phyloP scores from a whole-genome alignment of 2,329 filamentous ascomycete species.

The Claviceps lovelessii region DNA sequence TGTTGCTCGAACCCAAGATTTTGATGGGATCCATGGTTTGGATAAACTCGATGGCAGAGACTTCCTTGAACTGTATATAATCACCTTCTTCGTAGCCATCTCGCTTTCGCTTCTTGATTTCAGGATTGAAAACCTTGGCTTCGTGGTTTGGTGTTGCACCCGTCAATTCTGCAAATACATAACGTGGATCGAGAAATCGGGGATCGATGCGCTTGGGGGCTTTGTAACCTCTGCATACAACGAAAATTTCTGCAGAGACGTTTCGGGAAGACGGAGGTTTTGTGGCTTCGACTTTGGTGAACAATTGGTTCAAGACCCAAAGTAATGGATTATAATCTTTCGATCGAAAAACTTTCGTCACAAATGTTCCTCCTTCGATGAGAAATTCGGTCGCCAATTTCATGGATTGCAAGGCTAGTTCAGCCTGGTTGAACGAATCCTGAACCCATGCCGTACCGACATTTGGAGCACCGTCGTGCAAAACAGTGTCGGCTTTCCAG shows the following conservation, averaged over 20 bases:
- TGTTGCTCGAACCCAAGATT: constrained; percentile 76
- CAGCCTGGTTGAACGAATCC: constrained; percentile 95
- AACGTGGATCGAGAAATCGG: constrained; percentile 74
- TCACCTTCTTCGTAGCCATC: constrained; percentile 97
- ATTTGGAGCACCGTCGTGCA: constrained; percentile 95
- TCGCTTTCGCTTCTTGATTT: constrained; percentile 92
- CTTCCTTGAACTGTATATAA: constrained; percentile 81
- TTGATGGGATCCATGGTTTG: constrained; percentile 86
- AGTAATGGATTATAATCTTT: constrained; percentile 93
- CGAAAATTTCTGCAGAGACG: constrained; percentile 96
- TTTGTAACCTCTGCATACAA: constrained; percentile 90
- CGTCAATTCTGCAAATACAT: constrained; percentile 85
- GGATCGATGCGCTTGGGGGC: constrained; percentile 88
- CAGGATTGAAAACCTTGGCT: constrained; percentile 94
- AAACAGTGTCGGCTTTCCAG: constrained; percentile 87
- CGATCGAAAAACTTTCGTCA: constrained; percentile 93
- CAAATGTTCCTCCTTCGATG: constrained; percentile 76
- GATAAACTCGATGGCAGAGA: constrained; percentile 81
- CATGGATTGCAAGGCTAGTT: constrained; percentile 77
- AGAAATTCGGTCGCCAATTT: constrained; percentile 92
- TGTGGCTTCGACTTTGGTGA: constrained; percentile 87
- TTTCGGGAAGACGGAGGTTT: constrained; percentile 93
- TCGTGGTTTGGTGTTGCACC: constrained; percentile 85
- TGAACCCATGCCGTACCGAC: constrained; percentile 97
- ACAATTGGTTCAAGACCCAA: constrained; percentile 97